Conservation (phyloP, 495 filamentous ascomycete genomes). For the Evansstolkia leycettana region DNA sequence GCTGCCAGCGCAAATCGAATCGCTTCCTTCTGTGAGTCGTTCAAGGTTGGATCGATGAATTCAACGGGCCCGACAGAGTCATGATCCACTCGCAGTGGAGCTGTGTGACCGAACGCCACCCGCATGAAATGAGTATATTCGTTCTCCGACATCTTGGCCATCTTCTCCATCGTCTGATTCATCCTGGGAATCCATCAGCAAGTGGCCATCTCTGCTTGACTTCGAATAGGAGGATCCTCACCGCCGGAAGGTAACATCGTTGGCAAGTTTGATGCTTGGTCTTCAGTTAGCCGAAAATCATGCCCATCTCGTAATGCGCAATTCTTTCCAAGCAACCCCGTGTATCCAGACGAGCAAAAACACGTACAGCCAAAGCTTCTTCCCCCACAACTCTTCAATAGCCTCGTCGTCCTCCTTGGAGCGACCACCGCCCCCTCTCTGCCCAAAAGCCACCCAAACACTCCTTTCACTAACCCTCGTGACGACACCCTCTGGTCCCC, state of each 20-base stretch:
- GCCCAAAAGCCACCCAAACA: constrained; percentile 57
- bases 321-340: constrained; percentile 3
- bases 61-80: constrained; percentile 47
- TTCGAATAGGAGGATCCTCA: constrained; percentile 21
- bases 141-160: constrained; percentile 57
- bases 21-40: constrained; percentile 84
- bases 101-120: constrained; percentile 62
- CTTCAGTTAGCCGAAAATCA: constrained; percentile 10
- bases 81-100: constrained; percentile 29
- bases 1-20: constrained; percentile 79
- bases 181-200: constrained; percentile 45
- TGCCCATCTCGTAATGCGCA: constrained; percentile 1
- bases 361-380: constrained; percentile 51
- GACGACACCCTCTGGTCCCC: constrained; percentile 73
- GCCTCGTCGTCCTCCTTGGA: constrained; percentile 45
- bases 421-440: constrained; percentile 36
- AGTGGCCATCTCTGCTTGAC: neutral
- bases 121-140: constrained; percentile 66
- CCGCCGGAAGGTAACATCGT: constrained; percentile 86
- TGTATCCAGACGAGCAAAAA: neutral
- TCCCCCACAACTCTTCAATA: constrained; percentile 45
- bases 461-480: constrained; percentile 47
- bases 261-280: constrained; percentile 72
- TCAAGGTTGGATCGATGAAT: constrained; percentile 70
- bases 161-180: constrained; percentile 73